Conservation (phyloP, 2,329 filamentous ascomycete species). For the Epichloe uncinata region DNA sequence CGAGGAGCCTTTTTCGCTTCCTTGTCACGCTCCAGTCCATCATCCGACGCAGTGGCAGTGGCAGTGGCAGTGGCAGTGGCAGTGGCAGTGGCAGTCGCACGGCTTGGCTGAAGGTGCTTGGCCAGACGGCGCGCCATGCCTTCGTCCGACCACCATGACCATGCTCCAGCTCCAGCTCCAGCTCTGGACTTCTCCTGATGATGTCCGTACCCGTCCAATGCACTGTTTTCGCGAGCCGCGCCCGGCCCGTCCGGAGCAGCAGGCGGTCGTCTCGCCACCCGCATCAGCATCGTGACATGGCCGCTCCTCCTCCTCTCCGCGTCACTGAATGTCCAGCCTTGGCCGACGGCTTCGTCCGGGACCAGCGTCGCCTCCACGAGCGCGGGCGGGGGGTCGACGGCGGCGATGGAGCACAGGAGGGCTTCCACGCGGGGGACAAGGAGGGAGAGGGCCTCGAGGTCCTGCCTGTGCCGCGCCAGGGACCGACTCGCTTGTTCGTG, state of each 20-base stretch:
- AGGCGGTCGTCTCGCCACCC: slow-evolving; percentile 12
- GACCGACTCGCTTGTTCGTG: slow-evolving; percentile 19
- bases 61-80: slow-evolving; percentile 5
- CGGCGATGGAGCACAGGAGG: slow-evolving; percentile 27
- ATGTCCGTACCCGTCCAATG: not conserved
- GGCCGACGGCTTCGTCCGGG: slow-evolving; percentile 23
- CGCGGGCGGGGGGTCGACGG: slow-evolving; percentile 17
- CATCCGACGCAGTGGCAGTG: slow-evolving; percentile 7
- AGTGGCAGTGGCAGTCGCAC: slow-evolving; percentile 4
- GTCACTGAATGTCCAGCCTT: slow-evolving; percentile 23
- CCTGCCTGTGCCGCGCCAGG: slow-evolving; percentile 22
- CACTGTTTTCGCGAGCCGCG: not conserved
- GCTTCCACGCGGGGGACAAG: slow-evolving; percentile 28
- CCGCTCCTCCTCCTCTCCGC: slow-evolving; percentile 16
- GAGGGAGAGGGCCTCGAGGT: slow-evolving; percentile 25
- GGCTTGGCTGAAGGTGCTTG: slow-evolving; percentile 26
- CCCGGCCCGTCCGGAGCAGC: not conserved
- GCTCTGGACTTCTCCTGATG: not conserved
- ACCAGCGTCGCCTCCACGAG: slow-evolving; percentile 32
- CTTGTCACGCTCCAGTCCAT: slow-evolving; percentile 19
- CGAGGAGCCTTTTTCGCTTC: slow-evolving; percentile 13
- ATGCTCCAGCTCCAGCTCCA: not conserved
- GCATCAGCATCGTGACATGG: slow-evolving; percentile 19
- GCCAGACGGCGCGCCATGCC: slow-evolving; percentile 32
- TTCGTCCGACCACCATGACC: slow-evolving; percentile 35